Percentiles rank a stretch among this genome's conserved stretches.
These are phyloP conservation scores for Tulasnella sp. DNA, from an alignment of 768 basidiomycete species.

Conservation along the genomic window DNA sequence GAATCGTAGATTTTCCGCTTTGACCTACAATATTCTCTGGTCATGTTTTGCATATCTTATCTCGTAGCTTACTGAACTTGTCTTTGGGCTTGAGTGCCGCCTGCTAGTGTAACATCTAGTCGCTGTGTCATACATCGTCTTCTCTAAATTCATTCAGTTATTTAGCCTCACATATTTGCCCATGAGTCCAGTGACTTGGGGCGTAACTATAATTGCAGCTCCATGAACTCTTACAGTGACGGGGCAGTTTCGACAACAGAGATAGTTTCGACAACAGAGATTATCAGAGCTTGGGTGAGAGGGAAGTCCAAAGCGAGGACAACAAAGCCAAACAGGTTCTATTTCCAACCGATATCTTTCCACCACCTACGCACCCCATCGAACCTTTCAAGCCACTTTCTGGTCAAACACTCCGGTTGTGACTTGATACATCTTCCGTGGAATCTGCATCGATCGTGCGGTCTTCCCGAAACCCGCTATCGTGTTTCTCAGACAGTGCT, in stretches of 20 bases:
- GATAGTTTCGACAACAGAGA: no score
- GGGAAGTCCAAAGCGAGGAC: no score
- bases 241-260: no score
- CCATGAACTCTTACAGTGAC: no score
- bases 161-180: no score
- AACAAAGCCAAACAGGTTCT: background rate
- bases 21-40: background rate
- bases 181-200: no score
- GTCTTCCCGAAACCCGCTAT: slow-evolving; percentile 12
- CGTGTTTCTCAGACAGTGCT: slow-evolving; percentile 3
- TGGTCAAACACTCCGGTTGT: background rate
- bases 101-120: no score
- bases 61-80: background rate
- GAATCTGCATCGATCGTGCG: slow-evolving; percentile 14
- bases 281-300: no score
- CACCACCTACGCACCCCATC: background rate
- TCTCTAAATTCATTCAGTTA: no score
- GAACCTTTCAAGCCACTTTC: background rate
- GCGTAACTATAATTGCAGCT: no score
- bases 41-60: background rate
- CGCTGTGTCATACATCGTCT: no score
- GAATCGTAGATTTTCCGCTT: background rate
- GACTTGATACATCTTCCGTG: background rate
- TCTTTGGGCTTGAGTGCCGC: no score
- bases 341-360: background rate